Conservation (phyloP, 2,329 filamentous ascomycete species). For the Sarocladiaceae sp. region DNA sequence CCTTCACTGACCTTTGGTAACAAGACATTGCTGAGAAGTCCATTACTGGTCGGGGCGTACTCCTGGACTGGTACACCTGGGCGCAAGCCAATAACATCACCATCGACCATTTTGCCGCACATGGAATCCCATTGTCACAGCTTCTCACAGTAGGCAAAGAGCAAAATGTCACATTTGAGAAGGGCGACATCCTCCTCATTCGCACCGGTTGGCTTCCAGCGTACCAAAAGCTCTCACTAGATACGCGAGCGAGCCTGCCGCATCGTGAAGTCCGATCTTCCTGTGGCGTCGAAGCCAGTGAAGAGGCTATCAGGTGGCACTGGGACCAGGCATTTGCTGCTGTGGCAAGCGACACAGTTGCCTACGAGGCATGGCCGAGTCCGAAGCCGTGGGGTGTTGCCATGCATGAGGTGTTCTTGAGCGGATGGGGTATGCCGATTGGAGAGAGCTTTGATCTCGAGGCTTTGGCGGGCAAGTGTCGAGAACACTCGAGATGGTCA, state of each 20-base stretch:
- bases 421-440: conserved; percentile 38
- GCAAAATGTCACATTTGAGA: neutral
- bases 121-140: neutral
- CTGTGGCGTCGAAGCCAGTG: conserved; percentile 3
- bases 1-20: too few relatives aligned
- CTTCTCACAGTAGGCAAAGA: neutral
- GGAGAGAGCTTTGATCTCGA: conserved; percentile 39
- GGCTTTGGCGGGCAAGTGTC: conserved; percentile 28
- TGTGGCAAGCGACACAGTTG: neutral
- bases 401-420: conserved; percentile 22
- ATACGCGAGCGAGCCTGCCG: neutral
- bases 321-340: conserved; percentile 1
- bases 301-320: conserved; percentile 7
- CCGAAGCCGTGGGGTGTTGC: neutral
- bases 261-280: neutral
- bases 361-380: conserved; percentile 9
- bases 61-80: conserved; percentile 3
- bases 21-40: neutral
- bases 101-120: neutral
- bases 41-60: conserved; percentile 4
- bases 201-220: conserved; percentile 8
- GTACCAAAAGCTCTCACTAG: neutral
- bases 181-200: conserved; percentile 8
- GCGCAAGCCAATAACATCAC: neutral
- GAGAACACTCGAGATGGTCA: conserved; percentile 26